Base-by-base conservation (phyloP, 2,329 filamentous ascomycete species). In the Diaporthe sp. region DNA sequence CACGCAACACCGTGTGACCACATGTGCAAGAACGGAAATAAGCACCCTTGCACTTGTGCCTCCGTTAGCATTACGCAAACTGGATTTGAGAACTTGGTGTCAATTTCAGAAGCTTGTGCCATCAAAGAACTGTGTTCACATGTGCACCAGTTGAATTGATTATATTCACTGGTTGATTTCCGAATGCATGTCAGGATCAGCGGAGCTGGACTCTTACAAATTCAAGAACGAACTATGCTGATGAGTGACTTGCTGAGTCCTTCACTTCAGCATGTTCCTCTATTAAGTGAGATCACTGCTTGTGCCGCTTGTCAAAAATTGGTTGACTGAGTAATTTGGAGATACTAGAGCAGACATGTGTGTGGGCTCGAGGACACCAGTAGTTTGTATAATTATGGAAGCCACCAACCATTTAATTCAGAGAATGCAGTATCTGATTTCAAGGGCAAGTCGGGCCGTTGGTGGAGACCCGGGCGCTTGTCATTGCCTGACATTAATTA, bases 401-500 rank as follows among this genome's bases (percentile, higher is more conserved):
- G 44, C 17, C 44, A 67, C 44, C 47, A 51, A 39, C 44, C 47
- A 51, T 37, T 25, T 15, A 13, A 37, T 37, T 51, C 20, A 51
- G 25, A 37, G 15, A 63, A 49, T 37, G 44, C 22, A 51, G 25
- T 4, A 8, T 37, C 44, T 39, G 12, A 53, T 37, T 51, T 68
- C 28, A 51, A 47, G 63, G 63, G 63, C 20, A 7, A 17, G 51
- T 37, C 63, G 63, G 63, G 28, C 63, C 63, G 44, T 47, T 55
- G 22, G 3, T 53, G 20, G 20, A 53, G 31, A 51, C 4, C 47
- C 6, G 39, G 31, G 34, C 39, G 22, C 12, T 13, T 39, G 31
- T n/a, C 22, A 39, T 53, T 53, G 20, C 31, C 22, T 68, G 63
- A 53, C 20, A 53, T 53, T 68, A 15, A 68, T 68, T 53, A 68